Evolutionary conservation across 257 asterid genomes (phyloP), one percentile per base, ranked within the genome.

Genomic region (Nicotiana tomentosiformis): DNA sequence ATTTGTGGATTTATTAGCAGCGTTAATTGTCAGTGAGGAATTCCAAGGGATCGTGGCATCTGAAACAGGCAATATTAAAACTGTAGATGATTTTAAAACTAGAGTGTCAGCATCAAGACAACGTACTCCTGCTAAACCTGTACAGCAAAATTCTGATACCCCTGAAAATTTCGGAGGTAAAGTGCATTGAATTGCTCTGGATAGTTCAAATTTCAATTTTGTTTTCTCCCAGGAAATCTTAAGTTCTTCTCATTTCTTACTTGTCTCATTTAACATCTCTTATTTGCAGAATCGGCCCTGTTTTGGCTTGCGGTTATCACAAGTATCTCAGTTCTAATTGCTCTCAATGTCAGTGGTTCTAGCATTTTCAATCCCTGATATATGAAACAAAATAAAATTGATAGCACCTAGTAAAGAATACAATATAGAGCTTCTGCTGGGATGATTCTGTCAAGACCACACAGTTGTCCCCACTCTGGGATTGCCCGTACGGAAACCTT

Each of bases 11-110:
- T 94, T 91, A 81, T 86, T 96, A 56, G 91, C 98, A 3, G 97
- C 97, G 15, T 82, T 96, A 78, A 83, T 96, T 88, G 96, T 90
- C 66, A 96, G 99, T 78, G 99, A 96, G 85, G 98, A 96, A 87
- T 96, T 96, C 82, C 94, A 86, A 86, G 98, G 98, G 51, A 96
- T 96, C 81, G 93, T 96, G 86, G 82, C 97, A 14, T 93, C 98
- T 23, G 99, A 96, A 72, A 83, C 97, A 12, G 85, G 86, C 78
- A 89, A 87, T 83, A 80, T 82, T 65, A 93, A 89, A 85, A 84
- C 91, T 81, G 26, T 30, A 46, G 91, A 83, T 82, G 84, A 84
- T 53, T 85, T 86, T 69, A 68, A 84, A 78, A 84, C 49, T 70
- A 61, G 62, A 60, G 81, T 53, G 72, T 82, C 88, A 61, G 49